Evolutionary conservation across 768 basidiomycete genomes (phyloP).

Genomic region (Mycena maculata): DNA sequence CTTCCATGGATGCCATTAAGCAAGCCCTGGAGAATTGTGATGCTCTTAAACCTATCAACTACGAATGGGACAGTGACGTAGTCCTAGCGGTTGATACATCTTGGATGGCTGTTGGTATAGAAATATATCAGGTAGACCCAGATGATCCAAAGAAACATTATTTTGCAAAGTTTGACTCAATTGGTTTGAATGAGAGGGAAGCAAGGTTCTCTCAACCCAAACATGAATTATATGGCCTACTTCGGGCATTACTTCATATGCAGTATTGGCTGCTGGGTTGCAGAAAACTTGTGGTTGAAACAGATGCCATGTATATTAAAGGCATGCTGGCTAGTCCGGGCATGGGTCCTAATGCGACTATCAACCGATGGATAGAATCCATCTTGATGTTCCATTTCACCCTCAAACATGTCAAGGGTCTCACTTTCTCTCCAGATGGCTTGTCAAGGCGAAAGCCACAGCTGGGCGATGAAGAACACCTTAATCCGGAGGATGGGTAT

Average conservation of each 20-base stretch:
- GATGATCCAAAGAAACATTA: constrained; percentile 33
- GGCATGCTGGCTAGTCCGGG: constrained; percentile 49
- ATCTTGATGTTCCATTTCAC: constrained; percentile 48
- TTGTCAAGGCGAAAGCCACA: too few species aligned
- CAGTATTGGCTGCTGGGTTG: constrained; percentile 34
- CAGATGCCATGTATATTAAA: constrained; percentile 46
- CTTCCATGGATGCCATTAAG: neutral
- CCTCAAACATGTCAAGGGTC: too few species aligned
- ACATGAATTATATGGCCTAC: constrained; percentile 51
- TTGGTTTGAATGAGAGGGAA: constrained; percentile 49
- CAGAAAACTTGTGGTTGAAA: constrained; percentile 46
- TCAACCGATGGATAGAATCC: constrained; percentile 51
- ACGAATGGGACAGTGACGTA: constrained; percentile 34
- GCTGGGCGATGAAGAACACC: too few species aligned
- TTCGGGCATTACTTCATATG: constrained; percentile 32
- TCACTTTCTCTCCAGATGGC: too few species aligned
- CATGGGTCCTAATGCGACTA: constrained; percentile 46
- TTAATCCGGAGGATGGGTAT: too few species aligned
- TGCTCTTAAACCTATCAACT: constrained; percentile 40
- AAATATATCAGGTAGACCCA: constrained; percentile 47
- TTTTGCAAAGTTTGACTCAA: constrained; percentile 49
- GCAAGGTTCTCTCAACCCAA: constrained; percentile 52
- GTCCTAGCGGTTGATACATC: constrained; percentile 45
- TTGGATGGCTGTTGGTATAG: constrained; percentile 47
- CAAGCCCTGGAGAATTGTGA: neutral